Base-by-base conservation (phyloP, 352 stramenopile species). In the Phytophthora fragariaefolia region DNA sequence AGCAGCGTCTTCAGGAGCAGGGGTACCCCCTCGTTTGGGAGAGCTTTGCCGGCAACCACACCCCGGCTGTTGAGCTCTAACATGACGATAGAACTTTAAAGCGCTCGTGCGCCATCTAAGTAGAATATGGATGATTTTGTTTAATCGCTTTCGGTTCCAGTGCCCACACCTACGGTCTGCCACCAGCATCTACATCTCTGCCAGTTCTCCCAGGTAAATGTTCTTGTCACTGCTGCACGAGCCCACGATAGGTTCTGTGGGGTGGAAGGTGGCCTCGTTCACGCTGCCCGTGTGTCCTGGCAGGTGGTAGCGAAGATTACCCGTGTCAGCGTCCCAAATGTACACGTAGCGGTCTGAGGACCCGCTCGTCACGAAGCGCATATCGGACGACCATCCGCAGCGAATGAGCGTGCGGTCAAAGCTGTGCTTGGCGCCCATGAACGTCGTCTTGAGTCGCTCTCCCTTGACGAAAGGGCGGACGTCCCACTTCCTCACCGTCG, bases 401-500 rank as follows among this genome's bases (percentile, higher is more conserved):
- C 95, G 94, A 52, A 98, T 92, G 43, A 98, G 75, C 59, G 93
- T 96, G 64, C 95, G 94, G 67, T 99, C 95, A 51, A 97, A 95
- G 77, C 89, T 93, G 80, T 98, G 96, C 64, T 90, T 97, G 28
- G 80, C 90, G 38, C 96, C 95, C 57, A 89, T 61, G 55, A 80
- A 95, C 40, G 77, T 82, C 28, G 62, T 87, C 51, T 83, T 78
- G 42, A 87, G 74, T 26, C 85, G 83, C 26, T 76, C 72, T 23
- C 77, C 77, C 46, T 69, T 76, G n/a, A 91, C 83, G 52, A 93
- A 98, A 10, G 95, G 93, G 10, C 93, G 86, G 57, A 99, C 82
- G 72, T 99, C 96, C 96, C 96, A 99, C 60, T 90, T 90, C 54
- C 85, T 80, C 42, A 98, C 66, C 0, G 87, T 97, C 22, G 80